These are phyloP conservation scores for Zygotorulaspora chibaensis DNA, from an alignment of 805 yeast species.

Conservation along the genomic window DNA sequence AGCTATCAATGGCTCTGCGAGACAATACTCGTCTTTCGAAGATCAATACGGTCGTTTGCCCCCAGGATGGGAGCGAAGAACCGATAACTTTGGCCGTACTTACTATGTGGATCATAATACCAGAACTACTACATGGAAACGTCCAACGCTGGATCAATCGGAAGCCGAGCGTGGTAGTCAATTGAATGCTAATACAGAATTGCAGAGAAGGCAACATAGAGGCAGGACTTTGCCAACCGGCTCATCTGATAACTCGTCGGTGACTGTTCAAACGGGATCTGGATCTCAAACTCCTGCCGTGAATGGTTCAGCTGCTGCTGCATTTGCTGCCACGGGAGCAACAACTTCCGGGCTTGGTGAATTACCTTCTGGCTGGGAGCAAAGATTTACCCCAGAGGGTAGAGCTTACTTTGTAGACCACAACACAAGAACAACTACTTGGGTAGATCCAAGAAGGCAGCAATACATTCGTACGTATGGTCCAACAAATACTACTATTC, in stretches of 20 bases:
- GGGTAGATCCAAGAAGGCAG: conserved; percentile 99
- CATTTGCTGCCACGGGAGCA: conserved; percentile 67
- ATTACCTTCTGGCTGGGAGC: conserved; percentile 99
- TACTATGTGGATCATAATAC: conserved; percentile 98
- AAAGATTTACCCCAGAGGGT: conserved; percentile 95
- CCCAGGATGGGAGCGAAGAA: conserved; percentile 98
- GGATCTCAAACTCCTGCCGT: conserved; percentile 43
- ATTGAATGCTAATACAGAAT: conserved; percentile 67
- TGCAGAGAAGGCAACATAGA: conserved; percentile 86
- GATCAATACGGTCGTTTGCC: conserved; percentile 96
- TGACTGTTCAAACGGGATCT: conserved; percentile 45
- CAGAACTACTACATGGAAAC: conserved; percentile 97
- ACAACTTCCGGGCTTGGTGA: conserved; percentile 96
- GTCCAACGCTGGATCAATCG: conserved; percentile 81
- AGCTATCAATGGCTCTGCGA: conserved; percentile 22
- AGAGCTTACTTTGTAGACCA: conserved; percentile 98
- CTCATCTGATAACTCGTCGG: conserved; percentile 29
- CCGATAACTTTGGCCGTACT: conserved; percentile 95
- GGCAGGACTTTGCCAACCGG: conserved; percentile 82
- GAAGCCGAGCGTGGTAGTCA: conserved; percentile 61
- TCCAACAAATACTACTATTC: conserved; percentile 77
- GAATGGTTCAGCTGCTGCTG: conserved; percentile 56
- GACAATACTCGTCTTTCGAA: conserved; percentile 89
- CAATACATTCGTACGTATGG: conserved; percentile 96
- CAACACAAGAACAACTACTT: conserved; percentile 98